Evolutionary conservation across 2,329 filamentous ascomycete genomes (phyloP), one percentile per base, ranked within the genome.

Genomic region (Colletotrichum eleusines): DNA sequence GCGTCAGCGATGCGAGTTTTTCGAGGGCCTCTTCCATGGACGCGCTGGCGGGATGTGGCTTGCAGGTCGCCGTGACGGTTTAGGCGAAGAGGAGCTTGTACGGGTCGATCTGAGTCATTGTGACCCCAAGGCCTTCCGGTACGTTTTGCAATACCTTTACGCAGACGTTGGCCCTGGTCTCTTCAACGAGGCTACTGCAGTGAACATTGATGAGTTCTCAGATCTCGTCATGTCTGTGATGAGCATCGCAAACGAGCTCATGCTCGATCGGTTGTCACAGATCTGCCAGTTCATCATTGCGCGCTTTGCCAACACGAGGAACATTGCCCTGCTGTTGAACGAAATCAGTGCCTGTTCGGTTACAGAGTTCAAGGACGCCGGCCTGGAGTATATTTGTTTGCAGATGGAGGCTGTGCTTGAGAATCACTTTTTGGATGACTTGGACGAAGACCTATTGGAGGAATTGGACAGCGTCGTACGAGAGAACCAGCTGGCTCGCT

Each of bases 341-440:
- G 92, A 92, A 2, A 92, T 98, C 71, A 92, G 94, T 54, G 92
- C 93, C 3, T 97, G 92, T 77, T 92, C 92, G 0, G 90, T 97
- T 7, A 89, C 89, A 0, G 90, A 92, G 67, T 98, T 99, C 83
- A 97, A 97, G 80, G 89, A 96, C 74, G 92, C 92, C 12, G 93
- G 92, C 0, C 84, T 98, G 38, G 94, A 97, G 78, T 99, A 98
- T 77, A 90, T 98, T 28, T 97, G 94, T 76, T 84, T 97, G 54
- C 97, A 97, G 76, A 85, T 98, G 68, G 96, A 99, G 80, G 90
- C 91, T 8, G 94, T 98, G 87, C 89, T 99, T 61, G 94, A 98
- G 77, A 97, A 97, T 73, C 92, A 94, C 75, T 86, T 95, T 20
- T 86, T 99, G 3, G 93, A 97, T 74, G 92, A 94, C 68, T 87